Evolutionary conservation across 129 eudicot genomes (phyloP), one percentile per base, ranked within the genome.

Genomic region (Centrapalus pauciflorus): DNA sequence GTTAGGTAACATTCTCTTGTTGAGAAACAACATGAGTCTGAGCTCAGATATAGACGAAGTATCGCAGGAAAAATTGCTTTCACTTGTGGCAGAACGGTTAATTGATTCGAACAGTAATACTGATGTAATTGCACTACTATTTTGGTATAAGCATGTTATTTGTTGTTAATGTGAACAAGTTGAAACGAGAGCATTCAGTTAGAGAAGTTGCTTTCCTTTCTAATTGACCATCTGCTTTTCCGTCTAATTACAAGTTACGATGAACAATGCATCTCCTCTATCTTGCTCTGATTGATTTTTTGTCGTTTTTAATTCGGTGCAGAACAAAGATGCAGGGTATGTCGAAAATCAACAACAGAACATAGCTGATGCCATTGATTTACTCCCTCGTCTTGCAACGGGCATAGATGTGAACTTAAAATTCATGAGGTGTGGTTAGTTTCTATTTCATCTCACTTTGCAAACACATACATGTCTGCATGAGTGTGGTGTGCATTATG

Each of bases 361-460:
- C 55, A 86, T 93, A 61, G 67, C 86, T 14, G 96, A 86, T 85
- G 98, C 95, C 27, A 85, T 93, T 80, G 98, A 88, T 84, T 62
- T 86, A 74, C 98, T 93, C 69, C 98, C 95, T 27, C 85, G 87
- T 55, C 98, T 93, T 56, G 67, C 96, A 10, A 93, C 98, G 34
- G 98, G 98, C 24, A 89, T 93, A 76, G 98, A 93, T 60, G 96
- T 93, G 67, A 93, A 93, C 69, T 68, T 93, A 46, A 93, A 84
- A 59, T 93, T 88, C 28, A 81, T 73, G 26, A 89, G 92, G 98
- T 93, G 66, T 1, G 62, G 7, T 41, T 54, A 65, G 55, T 75
- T 20, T 40, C 40, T 35, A 43, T 35, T 71, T 33, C 37, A 19
- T 57, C 32, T 62, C 17, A 37, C 33, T 51, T 2, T 81, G 40